phyloP scores from a whole-genome alignment of 805 yeast species.

The Tetrapisispora pingtungensis region DNA sequence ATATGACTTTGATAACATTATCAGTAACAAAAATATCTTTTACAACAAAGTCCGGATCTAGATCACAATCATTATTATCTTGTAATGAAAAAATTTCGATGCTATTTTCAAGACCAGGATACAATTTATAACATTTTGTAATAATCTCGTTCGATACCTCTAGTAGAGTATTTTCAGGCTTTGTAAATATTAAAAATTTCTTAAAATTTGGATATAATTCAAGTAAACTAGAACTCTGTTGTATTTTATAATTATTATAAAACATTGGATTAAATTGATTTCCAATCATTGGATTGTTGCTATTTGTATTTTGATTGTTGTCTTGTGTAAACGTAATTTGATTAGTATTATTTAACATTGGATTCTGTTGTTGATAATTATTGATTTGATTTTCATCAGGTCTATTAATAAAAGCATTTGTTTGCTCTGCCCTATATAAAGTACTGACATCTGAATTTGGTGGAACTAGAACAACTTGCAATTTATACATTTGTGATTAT shows the following conservation, averaged over 20 bases:
- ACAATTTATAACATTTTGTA: constrained; percentile 48
- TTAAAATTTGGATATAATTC: constrained; percentile 19
- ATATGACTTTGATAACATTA: constrained; percentile 38
- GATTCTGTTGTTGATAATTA: neutral
- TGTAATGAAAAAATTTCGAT: constrained; percentile 53
- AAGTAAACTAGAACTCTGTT: neutral
- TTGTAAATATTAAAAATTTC: constrained; percentile 59
- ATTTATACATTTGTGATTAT: constrained; percentile 30
- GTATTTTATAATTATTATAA: neutral
- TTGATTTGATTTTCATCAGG: constrained; percentile 7
- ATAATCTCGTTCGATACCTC: constrained; percentile 45
- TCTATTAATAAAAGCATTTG: neutral
- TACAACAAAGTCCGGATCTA: constrained; percentile 67
- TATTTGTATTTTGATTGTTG: constrained; percentile 1
- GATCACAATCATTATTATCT: constrained; percentile 57
- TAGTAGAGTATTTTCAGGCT: constrained; percentile 36
- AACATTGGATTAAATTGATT: neutral
- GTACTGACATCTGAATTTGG: constrained; percentile 25
- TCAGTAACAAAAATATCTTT: constrained; percentile 51
- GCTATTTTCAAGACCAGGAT: constrained; percentile 47
- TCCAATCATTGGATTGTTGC: constrained; percentile 5
- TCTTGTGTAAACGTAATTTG: neutral
- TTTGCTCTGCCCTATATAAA: constrained; percentile 4
- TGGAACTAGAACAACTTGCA: constrained; percentile 37
- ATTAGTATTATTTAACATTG: neutral